These are phyloP conservation scores for Gymnopus androsaceus DNA, from an alignment of 1,284 basidiomycete species.

Conservation along the genomic window DNA sequence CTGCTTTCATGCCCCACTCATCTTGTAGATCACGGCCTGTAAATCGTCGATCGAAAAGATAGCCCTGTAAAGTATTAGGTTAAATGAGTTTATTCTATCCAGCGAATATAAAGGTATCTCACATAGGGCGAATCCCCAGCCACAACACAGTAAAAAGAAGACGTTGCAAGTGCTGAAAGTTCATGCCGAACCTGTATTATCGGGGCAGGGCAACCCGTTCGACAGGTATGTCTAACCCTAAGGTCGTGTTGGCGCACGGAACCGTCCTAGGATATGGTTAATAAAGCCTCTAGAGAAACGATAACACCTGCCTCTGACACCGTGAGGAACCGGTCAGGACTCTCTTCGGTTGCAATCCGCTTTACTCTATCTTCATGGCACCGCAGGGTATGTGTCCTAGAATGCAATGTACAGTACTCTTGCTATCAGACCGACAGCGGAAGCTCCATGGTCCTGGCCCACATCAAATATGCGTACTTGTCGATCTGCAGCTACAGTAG, in stretches of 20 bases:
- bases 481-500: constrained; percentile 77
- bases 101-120: constrained; percentile 26
- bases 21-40: constrained; percentile 61
- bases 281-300: neutral
- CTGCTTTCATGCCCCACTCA: constrained; percentile 74
- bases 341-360: constrained; percentile 81
- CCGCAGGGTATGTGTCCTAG: constrained; percentile 54
- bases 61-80: constrained; percentile 53
- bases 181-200: constrained; percentile 62
- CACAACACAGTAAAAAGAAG: constrained; percentile 74
- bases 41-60: constrained; percentile 87
- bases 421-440: constrained; percentile 30
- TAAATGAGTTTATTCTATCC: neutral
- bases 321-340: constrained; percentile 82
- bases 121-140: constrained; percentile 74
- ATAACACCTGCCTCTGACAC: constrained; percentile 69
- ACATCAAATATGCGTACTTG: constrained; percentile 85
- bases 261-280: constrained; percentile 40
- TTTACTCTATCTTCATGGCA: constrained; percentile 79
- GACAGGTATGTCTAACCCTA: constrained; percentile 67
- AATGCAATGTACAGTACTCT: constrained; percentile 45
- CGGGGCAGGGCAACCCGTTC: constrained; percentile 63
- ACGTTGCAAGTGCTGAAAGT: constrained; percentile 66
- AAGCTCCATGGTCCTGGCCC: constrained; percentile 45
- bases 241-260: constrained; percentile 83